Evolutionary conservation across 2,329 filamentous ascomycete genomes (phyloP), one percentile per base, ranked within the genome.

Genomic region (Microascus cirrosus): DNA sequence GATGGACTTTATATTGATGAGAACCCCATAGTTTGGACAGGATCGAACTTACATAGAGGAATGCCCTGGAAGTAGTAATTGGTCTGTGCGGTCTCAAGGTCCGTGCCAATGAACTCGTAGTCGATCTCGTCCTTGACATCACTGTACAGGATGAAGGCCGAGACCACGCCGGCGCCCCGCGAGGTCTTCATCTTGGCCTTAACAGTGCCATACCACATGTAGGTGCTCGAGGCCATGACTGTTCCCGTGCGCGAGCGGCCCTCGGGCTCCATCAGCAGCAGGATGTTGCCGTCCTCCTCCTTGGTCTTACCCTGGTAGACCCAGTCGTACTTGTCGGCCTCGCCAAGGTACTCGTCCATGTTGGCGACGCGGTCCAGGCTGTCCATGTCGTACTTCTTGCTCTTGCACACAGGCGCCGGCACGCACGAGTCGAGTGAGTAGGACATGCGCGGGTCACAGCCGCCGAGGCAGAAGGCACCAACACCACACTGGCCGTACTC

Each of bases 111-210:
- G 70, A 88, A 97, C 71, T 99, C 94, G 70, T 90, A 97, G 75
- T 99, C 94, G 66, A 99, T 96, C 73, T 99, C 94, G 68, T 99
- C 94, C 79, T 96, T 95, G 67, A 95, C 88, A 67, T 97, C 93
- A 39, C 89, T 92, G 72, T 96, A 84, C 68, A 97, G 78, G 70
- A 99, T 99, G 70, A 99, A 99, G 34, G 91, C 93, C 1, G 91
- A 95, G n/a, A 99, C 88, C 24, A 99, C 94, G 78, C 94, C 94
- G 53, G 78, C 75, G 59, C 91, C 92, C 66, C 89, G 85, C 62
- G 86, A 87, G 0, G 91, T 93, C 78, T 90, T 94, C 71, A 97
- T 77, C 59, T 77, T 88, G 58, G 90, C 90, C 70, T 87, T 88
- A 66, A 96, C 86, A 72, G 89, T 96, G 68, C 94, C 94, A 72